Conservation (phyloP, 306 rosid genomes). For the Boehmeria nivea region DNA sequence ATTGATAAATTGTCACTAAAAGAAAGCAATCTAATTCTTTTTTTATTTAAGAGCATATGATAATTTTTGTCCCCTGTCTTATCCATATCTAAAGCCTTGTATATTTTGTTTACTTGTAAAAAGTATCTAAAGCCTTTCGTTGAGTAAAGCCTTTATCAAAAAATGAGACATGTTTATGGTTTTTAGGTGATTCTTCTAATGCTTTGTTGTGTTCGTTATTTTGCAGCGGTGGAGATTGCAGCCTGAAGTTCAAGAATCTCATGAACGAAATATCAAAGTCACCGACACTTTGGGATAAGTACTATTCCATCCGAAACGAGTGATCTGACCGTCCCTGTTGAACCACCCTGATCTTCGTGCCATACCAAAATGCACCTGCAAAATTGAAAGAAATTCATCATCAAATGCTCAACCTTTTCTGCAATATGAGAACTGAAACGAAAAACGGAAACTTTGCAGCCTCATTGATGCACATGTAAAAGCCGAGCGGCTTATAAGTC, state of each 20-base stretch:
- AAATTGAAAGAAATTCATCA: conserved; percentile 1
- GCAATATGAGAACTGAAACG: background rate
- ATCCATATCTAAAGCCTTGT: no score
- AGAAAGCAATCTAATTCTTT: no score
- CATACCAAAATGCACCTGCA: conserved; percentile 5
- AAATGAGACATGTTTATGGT: background rate
- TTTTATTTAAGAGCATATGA: no score
- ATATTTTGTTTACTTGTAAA: no score
- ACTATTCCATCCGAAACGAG: conserved; percentile 83
- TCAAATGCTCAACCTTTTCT: background rate
- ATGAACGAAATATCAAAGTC: conserved; percentile 81
- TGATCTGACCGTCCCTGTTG: no score
- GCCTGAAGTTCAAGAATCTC: conserved; percentile 86
- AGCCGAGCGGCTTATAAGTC: background rate
- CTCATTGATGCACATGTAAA: no score
- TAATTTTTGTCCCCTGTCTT: no score
- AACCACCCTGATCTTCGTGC: background rate
- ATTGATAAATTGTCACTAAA: no score
- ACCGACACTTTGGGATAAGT: conserved; percentile 70
- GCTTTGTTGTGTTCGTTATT: conserved; percentile 12
- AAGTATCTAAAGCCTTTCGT: no score
- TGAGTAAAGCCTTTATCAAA: no score
- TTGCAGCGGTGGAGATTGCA: conserved; percentile 96
- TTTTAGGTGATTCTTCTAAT: conserved; percentile 4
- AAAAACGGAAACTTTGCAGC: no score